Percentiles rank a stretch among this genome's conserved stretches.
Conservation (phyloP, 179 eudicot species). For the Patellifolia procumbens region DNA sequence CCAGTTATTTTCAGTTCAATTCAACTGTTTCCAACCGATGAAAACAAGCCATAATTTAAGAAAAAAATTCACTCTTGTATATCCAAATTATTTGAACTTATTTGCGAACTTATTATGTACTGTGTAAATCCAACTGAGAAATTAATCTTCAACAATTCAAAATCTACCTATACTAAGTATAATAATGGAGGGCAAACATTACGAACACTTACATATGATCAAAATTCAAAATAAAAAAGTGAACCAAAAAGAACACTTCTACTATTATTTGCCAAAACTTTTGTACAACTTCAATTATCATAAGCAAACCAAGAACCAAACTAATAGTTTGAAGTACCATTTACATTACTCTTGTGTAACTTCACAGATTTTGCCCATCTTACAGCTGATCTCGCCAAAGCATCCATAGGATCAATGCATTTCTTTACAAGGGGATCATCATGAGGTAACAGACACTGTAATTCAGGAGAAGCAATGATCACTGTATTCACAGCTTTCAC, state of each 20-base stretch:
- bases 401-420: constrained; percentile 80
- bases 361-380: constrained; percentile 45
- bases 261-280: neutral
- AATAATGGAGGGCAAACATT: neutral
- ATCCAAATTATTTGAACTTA: too few species aligned
- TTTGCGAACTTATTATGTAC: too few species aligned
- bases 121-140: too few species aligned
- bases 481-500: constrained; percentile 64
- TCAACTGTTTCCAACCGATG: too few species aligned
- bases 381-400: constrained; percentile 60
- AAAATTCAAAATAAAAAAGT: neutral
- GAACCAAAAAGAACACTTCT: neutral
- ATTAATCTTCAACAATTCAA: too few species aligned
- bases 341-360: constrained; percentile 14
- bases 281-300: neutral
- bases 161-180: too few species aligned
- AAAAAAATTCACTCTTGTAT: too few species aligned
- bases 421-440: constrained; percentile 68
- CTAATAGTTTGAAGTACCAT: neutral
- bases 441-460: constrained; percentile 53
- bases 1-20: too few species aligned
- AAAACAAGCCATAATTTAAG: too few species aligned
- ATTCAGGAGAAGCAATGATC: constrained; percentile 66
- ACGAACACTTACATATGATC: neutral
- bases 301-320: neutral